Evolutionary conservation across 2,329 filamentous ascomycete genomes (phyloP).

Genomic region (Metarhizium anisopliae): DNA sequence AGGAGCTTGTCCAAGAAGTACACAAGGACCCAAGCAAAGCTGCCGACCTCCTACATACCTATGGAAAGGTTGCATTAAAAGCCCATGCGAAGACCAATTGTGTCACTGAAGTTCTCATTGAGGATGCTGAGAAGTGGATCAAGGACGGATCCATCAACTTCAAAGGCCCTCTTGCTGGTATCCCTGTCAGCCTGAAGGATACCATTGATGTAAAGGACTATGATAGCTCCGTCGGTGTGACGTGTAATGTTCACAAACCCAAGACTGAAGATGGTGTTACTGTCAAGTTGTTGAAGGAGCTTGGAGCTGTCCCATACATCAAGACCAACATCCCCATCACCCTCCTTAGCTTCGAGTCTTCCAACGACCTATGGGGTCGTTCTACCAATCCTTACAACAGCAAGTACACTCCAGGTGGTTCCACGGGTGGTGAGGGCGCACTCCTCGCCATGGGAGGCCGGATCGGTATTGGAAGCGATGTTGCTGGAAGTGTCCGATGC

Average conservation of each 20-base stretch:
- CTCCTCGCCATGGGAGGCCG: slow-evolving; percentile 73
- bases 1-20: slow-evolving; percentile 68
- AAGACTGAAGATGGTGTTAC: slow-evolving; percentile 59
- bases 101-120: slow-evolving; percentile 76
- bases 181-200: slow-evolving; percentile 80
- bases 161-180: slow-evolving; percentile 74
- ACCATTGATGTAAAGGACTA: slow-evolving; percentile 73
- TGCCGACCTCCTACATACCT: slow-evolving; percentile 68
- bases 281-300: slow-evolving; percentile 72
- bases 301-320: slow-evolving; percentile 81
- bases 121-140: slow-evolving; percentile 68
- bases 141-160: slow-evolving; percentile 53
- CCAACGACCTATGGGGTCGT: slow-evolving; percentile 70
- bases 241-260: slow-evolving; percentile 60
- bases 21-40: slow-evolving; percentile 59
- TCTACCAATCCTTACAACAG: slow-evolving; percentile 74
- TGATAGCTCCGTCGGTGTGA: slow-evolving; percentile 76
- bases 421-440: slow-evolving; percentile 77
- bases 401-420: slow-evolving; percentile 82
- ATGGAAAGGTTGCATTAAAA: slow-evolving; percentile 76
- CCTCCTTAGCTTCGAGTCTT: slow-evolving; percentile 76
- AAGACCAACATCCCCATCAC: slow-evolving; percentile 90
- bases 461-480: slow-evolving; percentile 85
- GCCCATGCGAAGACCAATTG: slow-evolving; percentile 86
- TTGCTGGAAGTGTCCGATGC: slow-evolving; percentile 78